Evolutionary conservation across 1,139 yeast species (phyloP), one percentile per base, ranked within the genome.

Genomic region (Lodderomyces parapsilosis): DNA sequence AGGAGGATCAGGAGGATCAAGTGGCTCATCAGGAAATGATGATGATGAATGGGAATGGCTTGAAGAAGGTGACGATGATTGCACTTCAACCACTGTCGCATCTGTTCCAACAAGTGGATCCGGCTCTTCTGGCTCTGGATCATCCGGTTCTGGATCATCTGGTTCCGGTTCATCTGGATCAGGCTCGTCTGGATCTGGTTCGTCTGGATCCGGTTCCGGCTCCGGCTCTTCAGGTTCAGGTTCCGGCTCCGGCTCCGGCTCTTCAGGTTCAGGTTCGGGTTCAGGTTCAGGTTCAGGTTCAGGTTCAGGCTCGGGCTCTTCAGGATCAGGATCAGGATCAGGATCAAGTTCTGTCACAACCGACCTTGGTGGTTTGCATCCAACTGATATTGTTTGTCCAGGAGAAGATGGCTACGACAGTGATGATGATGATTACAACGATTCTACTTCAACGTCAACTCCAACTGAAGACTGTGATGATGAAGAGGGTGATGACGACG

Each of bases 401-500:
- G 53, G 49, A n/a, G 47, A 45, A 25, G 46, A 45, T 8, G 49
- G 45, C 17, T 44, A 47, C n/a, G 52, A 46, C 20, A 39, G 43
- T 39, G 50, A 48, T 14, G 51, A 48, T 30, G 48, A 46, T 19
- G 41, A 41, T 19, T 36, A 36, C 19, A 22, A 15, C 40, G 3
- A 22, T 13, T 10, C 37, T 3, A 22, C 31, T 9, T 18, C 31
- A 10, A 20, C 37, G 1, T 9, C 37, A 13, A n/a, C 41, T 17
- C 23, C 39, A 10, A n/a, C 41, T 3, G 37, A 38, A 13, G 40
- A 36, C n/a, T 23, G 31, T 23, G 28, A 20, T 9, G 18, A 14
- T 10, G 13, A 47, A 36, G 58, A 50, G 14, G 56, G 50, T 34
- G 60, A 49, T 33, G 49, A 46, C 19, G 36, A 46, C 41, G 36